Evolutionary conservation across 2,329 filamentous ascomycete species (phyloP).

Genomic region (Didymella arachidicola): DNA sequence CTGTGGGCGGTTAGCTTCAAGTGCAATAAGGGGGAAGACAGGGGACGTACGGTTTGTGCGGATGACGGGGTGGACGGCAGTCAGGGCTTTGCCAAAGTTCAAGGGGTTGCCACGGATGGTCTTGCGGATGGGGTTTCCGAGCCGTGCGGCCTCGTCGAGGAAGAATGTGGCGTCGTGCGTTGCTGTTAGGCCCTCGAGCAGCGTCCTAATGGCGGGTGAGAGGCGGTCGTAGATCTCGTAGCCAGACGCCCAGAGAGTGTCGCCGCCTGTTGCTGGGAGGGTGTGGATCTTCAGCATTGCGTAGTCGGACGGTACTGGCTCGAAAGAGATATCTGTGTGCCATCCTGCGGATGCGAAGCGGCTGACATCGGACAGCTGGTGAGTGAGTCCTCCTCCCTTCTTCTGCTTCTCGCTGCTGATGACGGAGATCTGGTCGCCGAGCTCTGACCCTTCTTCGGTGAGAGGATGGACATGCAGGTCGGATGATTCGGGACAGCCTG

Average conservation of each 20-base stretch:
- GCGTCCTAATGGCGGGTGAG: conserved; percentile 56
- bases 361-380: conserved; percentile 55
- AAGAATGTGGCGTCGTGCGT: conserved; percentile 52
- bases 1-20: conserved; percentile 18
- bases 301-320: conserved; percentile 53
- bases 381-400: conserved; percentile 40
- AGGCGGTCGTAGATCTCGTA: conserved; percentile 61
- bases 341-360: conserved; percentile 58
- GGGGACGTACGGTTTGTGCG: conserved; percentile 62
- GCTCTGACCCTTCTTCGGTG: conserved; percentile 58
- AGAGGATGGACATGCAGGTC: conserved; percentile 41
- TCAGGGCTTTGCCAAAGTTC: conserved; percentile 62
- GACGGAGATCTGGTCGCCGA: conserved; percentile 51
- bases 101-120: conserved; percentile 57
- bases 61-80: conserved; percentile 64
- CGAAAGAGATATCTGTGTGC: conserved; percentile 59
- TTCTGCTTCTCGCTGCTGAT: conserved; percentile 50
- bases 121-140: conserved; percentile 41
- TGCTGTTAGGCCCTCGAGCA: conserved; percentile 58
- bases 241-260: conserved; percentile 50
- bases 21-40: neutral
- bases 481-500: conserved; percentile 53
- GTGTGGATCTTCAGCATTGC: conserved; percentile 48
- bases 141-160: conserved; percentile 36
- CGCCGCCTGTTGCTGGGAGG: conserved; percentile 45